Conservation (phyloP, 768 basidiomycete genomes). For the Megacollybia marginata region DNA sequence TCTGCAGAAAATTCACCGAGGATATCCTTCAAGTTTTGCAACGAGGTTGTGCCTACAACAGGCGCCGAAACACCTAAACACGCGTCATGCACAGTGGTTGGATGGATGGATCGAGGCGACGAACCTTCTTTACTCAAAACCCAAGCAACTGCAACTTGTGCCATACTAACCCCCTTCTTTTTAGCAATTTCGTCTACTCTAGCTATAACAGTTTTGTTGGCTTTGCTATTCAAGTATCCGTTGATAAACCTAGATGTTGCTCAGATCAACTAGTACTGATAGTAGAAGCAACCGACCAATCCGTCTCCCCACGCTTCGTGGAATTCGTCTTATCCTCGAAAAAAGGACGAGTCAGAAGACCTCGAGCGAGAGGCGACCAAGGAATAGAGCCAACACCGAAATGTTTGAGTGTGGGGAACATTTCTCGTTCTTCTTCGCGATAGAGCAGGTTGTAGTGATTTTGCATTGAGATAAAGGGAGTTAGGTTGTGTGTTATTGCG, state of each 20-base stretch:
- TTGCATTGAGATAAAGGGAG: constrained; percentile 64
- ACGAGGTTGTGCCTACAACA: neutral
- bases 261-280: too few relatives aligned
- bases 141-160: constrained; percentile 51
- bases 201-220: neutral
- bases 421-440: constrained; percentile 59
- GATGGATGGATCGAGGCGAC: neutral
- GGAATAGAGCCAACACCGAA: constrained; percentile 53
- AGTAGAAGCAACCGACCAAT: too few relatives aligned
- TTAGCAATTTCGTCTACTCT: constrained; percentile 53
- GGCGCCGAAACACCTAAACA: neutral
- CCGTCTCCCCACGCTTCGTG: too few relatives aligned
- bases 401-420: constrained; percentile 53
- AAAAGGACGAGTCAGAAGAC: constrained; percentile 35
- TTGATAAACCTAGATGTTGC: too few relatives aligned
- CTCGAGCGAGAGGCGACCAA: constrained; percentile 52
- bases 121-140: constrained; percentile 32
- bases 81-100: constrained; percentile 2
- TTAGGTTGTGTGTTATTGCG: constrained; percentile 48
- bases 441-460: constrained; percentile 58
- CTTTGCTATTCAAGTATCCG: too few relatives aligned
- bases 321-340: too few relatives aligned
- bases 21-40: neutral
- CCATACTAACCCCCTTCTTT: constrained; percentile 45
- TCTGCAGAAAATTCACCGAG: neutral